Evolutionary conservation across 2,329 filamentous ascomycete genomes (phyloP), one percentile per base, ranked within the genome.

Genomic region (Ceratocystis cubensis): DNA sequence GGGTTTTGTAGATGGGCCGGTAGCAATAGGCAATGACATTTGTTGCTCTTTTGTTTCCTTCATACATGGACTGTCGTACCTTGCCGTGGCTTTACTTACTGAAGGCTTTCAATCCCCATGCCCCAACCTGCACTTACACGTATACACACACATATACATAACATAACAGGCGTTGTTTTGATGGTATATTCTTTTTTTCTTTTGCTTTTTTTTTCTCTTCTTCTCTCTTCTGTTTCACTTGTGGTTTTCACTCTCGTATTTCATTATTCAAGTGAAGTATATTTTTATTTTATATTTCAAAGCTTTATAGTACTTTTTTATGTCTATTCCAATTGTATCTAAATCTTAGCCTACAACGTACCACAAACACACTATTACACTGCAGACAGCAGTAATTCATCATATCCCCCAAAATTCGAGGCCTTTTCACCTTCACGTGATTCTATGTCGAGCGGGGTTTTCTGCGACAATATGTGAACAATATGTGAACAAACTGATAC

Each of bases 21-120:
- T 13, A 41, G 37, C 10, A 41, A 41, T 13, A 13, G 37, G 13
- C 37, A 41, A 41, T 69, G 57, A 57, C 62, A 65, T 41, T 68
- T 66, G 69, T 68, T 68, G 69, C 65, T 68, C 68, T 71, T 71
- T 45, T 65, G 70, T 69, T 69, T 68, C 68, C 69, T 13, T 45
- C 15, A 41, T 28, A 37, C 37, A 33, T 50, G 46, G 20, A 50
- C 17, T 25, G n/a, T 50, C 8, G 46, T n/a, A 22, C 46, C 46
- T 50, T 25, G 37, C 37, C 37, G 10, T 41, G 37, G 10, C 37
- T 41, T 41, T 41, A 10, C 37, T 5, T 41, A 20, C 5, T 50
- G 46, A 57, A 57, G 53, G 22, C 53, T 57, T 33, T 8, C 22
- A 30, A 30, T 41, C 37, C 37, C 28, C 53, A 57, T 30, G 25